A percentile compares a stretch with the other conserved stretches of the same genome.
Evolutionary conservation across 192 early-diverging fungal species (phyloP).

Genomic region (Coemansia sp.): DNA sequence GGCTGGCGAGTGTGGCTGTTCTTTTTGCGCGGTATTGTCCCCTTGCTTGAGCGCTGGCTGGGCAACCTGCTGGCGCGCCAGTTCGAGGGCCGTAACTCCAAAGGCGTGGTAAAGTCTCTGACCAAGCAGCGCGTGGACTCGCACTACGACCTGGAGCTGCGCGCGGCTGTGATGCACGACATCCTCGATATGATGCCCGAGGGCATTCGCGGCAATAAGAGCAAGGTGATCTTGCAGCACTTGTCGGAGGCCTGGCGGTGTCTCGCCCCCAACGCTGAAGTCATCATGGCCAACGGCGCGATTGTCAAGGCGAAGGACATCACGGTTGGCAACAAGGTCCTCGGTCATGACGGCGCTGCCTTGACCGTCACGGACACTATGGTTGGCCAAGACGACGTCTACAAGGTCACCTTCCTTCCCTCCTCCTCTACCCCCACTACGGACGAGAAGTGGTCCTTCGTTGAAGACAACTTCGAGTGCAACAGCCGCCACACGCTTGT

Average conservation of each 20-base stretch:
- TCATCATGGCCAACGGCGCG: slow-evolving; percentile 33
- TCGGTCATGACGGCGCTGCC: slow-evolving; percentile 24
- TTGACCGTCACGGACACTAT: slow-evolving; percentile 24
- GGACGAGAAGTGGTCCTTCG: neutral
- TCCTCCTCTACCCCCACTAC: neutral
- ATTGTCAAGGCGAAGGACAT: slow-evolving; percentile 20
- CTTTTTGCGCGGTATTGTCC: slow-evolving; percentile 98
- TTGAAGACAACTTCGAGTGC: slow-evolving; percentile 27
- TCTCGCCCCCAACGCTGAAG: slow-evolving; percentile 36
- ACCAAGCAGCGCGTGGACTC: slow-evolving; percentile 99
- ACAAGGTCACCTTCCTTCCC: slow-evolving; percentile 21
- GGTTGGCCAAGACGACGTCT: slow-evolving; percentile 29
- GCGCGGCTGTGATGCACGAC: slow-evolving; percentile 98
- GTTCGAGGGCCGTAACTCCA: slow-evolving; percentile 96
- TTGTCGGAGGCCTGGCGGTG: slow-evolving; percentile 93
- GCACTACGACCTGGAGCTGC: slow-evolving; percentile 96
- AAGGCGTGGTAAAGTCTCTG: slow-evolving; percentile 97
- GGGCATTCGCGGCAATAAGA: slow-evolving; percentile 96
- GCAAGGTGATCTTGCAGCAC: slow-evolving; percentile 93
- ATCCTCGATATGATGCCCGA: slow-evolving; percentile 99
- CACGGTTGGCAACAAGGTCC: slow-evolving; percentile 19
- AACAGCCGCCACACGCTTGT: slow-evolving; percentile 39
- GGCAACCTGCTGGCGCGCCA: slow-evolving; percentile 98
- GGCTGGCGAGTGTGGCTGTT: slow-evolving; percentile 99
- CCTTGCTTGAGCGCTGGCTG: slow-evolving; percentile 96